These are phyloP conservation scores for Tolypocladium endophyticum DNA, from an alignment of 2,329 filamentous ascomycete genomes.

Conservation along the genomic window DNA sequence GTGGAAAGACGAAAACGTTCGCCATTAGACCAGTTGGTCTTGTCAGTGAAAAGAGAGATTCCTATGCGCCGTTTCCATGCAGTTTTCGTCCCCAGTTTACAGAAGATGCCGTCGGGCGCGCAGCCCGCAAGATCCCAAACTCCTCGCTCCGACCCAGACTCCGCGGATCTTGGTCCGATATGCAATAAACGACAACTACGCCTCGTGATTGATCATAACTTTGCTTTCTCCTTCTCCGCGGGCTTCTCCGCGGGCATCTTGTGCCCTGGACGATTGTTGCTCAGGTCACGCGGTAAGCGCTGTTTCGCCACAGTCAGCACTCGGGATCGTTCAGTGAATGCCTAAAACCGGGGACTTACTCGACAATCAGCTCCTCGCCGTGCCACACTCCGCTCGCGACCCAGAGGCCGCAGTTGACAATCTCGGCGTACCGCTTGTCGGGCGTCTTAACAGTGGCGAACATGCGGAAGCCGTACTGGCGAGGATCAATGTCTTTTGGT, in stretches of 20 bases:
- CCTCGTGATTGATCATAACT: neutral
- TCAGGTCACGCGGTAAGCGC: slow-evolving; percentile 9
- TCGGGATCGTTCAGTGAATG: no score
- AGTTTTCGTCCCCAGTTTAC: neutral
- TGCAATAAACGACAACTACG: neutral
- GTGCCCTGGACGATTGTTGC: neutral
- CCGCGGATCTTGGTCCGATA: slow-evolving; percentile 1
- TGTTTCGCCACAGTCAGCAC: slow-evolving; percentile 3
- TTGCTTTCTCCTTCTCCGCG: neutral
- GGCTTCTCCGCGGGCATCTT: neutral
- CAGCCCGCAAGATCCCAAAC: slow-evolving; percentile 1
- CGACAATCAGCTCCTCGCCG: slow-evolving; percentile 33
- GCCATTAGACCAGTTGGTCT: neutral
- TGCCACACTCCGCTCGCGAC: slow-evolving; percentile 37
- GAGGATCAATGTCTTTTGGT: slow-evolving; percentile 27
- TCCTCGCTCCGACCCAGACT: slow-evolving; percentile 6
- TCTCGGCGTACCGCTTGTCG: slow-evolving; percentile 36
- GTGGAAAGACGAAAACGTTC: neutral
- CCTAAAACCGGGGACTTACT: slow-evolving; percentile 20
- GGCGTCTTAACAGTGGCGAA: slow-evolving; percentile 39
- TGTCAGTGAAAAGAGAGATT: neutral
- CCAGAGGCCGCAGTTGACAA: slow-evolving; percentile 39
- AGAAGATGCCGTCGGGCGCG: neutral
- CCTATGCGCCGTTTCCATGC: slow-evolving; percentile 1
- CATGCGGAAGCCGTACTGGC: slow-evolving; percentile 36